A percentile compares a stretch with the other conserved stretches of the same genome.
Conservation (phyloP, 495 filamentous ascomycete genomes). For the Xylaria nigripes region DNA sequence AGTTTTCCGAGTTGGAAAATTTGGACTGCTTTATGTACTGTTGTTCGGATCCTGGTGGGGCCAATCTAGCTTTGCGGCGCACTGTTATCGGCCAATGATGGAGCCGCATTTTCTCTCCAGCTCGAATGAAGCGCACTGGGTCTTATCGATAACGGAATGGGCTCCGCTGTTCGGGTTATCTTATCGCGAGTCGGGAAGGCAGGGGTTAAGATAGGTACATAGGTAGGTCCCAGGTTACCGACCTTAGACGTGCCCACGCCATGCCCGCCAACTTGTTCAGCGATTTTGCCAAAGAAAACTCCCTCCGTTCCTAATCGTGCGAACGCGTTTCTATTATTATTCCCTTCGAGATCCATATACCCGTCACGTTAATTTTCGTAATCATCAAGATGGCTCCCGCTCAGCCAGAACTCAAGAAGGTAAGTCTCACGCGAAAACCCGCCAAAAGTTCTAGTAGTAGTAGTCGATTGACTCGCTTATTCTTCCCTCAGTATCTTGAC, state of each 20-base stretch:
- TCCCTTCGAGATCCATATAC: not conserved
- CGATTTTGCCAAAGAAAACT: not conserved
- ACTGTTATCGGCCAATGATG: no score
- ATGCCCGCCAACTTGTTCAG: not conserved
- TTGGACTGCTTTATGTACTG: no score
- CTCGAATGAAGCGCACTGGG: no score
- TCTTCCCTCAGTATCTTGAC: conserved; percentile 79
- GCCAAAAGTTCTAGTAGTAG: conserved; percentile 7
- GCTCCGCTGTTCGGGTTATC: not conserved
- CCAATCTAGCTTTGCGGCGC: no score
- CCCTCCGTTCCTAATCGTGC: conserved; percentile 1
- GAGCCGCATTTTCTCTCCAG: no score
- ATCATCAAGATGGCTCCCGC: conserved; percentile 83
- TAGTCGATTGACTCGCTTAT: conserved; percentile 9
- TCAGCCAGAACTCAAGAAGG: conserved; percentile 98
- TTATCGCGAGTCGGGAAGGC: not conserved
- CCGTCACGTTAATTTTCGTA: not conserved
- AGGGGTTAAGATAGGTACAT: not conserved
- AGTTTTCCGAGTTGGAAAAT: conserved; percentile 17
- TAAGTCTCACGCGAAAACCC: conserved; percentile 26
- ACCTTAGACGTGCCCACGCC: not conserved
- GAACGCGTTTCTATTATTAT: not conserved
- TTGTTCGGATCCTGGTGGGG: no score
- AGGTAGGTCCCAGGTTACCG: not conserved
- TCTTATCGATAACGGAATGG: conserved; percentile 6